Evolutionary conservation across 352 stramenopile genomes (phyloP).

Genomic region (Thraustotheca clavata): DNA sequence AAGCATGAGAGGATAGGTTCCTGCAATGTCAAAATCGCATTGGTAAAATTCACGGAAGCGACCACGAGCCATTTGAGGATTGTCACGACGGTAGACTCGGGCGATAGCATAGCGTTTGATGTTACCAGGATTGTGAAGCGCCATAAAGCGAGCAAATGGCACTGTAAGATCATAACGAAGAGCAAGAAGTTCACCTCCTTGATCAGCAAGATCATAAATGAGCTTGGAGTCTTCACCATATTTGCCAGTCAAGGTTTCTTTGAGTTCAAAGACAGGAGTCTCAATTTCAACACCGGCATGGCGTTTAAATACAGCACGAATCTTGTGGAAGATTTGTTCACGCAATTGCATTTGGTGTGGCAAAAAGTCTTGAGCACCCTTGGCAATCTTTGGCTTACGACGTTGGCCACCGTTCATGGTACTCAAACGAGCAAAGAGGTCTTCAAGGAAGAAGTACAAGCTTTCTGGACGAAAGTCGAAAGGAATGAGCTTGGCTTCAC

Average conservation of each 20-base stretch:
- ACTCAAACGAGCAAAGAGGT: slow-evolving; percentile 44
- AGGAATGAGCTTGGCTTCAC: slow-evolving; percentile 37
- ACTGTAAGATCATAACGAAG: slow-evolving; percentile 98
- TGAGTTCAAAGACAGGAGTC: slow-evolving; percentile 98
- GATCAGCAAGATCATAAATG: slow-evolving; percentile 98
- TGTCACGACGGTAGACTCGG: slow-evolving; percentile 95
- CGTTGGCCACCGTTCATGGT: slow-evolving; percentile 51
- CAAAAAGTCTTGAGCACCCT: slow-evolving; percentile 94
- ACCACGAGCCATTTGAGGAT: slow-evolving; percentile 89
- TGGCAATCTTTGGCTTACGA: slow-evolving; percentile 82
- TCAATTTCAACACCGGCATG: slow-evolving; percentile 97
- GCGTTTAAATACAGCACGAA: slow-evolving; percentile 96
- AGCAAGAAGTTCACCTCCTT: slow-evolving; percentile 92
- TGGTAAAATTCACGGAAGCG: slow-evolving; percentile 99
- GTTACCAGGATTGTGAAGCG: slow-evolving; percentile 94
- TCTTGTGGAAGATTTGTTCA: slow-evolving; percentile 95
- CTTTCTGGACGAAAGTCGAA: slow-evolving; percentile 52
- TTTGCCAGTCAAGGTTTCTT: slow-evolving; percentile 98
- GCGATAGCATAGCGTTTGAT: slow-evolving; percentile 99
- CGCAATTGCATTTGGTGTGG: slow-evolving; percentile 95
- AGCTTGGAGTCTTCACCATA: slow-evolving; percentile 99
- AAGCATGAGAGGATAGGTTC: slow-evolving; percentile 93
- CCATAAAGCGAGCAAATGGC: slow-evolving; percentile 97
- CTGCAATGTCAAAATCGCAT: slow-evolving; percentile 98
- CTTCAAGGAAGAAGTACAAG: slow-evolving; percentile 44